A percentile compares a stretch with the other conserved stretches of the same genome.
Evolutionary conservation across 768 basidiomycete species (phyloP).

Genomic region (Phlebiopsis flavidoalba): DNA sequence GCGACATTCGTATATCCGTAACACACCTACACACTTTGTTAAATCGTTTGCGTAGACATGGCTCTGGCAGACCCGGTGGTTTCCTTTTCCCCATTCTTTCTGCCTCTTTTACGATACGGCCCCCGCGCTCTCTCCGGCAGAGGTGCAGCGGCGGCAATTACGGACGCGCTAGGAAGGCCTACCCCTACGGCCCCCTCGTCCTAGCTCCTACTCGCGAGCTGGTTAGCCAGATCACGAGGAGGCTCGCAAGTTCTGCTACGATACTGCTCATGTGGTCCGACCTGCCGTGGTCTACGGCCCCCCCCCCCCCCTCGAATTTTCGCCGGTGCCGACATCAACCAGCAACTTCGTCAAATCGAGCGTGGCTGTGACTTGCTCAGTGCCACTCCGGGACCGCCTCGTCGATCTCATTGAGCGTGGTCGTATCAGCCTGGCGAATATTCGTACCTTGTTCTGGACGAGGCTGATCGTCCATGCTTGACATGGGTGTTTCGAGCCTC

Average conservation of each 20-base stretch:
- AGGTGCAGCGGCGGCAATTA: conserved; percentile 43
- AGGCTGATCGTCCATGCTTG: conserved; percentile 99
- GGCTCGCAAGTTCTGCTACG: conserved; percentile 97
- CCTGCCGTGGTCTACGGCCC: conserved; percentile 99
- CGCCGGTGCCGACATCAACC: conserved; percentile 96
- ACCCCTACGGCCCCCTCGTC: conserved; percentile 90
- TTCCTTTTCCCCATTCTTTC: conserved; percentile 99
- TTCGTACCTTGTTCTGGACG: conserved; percentile 98
- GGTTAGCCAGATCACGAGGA: conserved; percentile 99
- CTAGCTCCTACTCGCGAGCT: conserved; percentile 98
- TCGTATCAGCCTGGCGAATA: conserved; percentile 91
- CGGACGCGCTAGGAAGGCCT: conserved; percentile 79
- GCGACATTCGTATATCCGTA: conserved; percentile 17
- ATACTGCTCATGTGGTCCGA: conserved; percentile 84
- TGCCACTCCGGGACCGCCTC: conserved; percentile 96
- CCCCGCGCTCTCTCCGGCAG: conserved; percentile 67
- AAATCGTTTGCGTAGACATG: conserved; percentile 58
- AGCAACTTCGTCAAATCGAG: conserved; percentile 90
- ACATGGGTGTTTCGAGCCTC: conserved; percentile 99
- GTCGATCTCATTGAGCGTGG: conserved; percentile 99
- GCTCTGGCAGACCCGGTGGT: conserved; percentile 98
- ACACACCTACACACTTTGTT: conserved; percentile 14
- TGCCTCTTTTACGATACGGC: conserved; percentile 79
- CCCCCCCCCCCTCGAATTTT: too few relatives aligned
- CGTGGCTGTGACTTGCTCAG: conserved; percentile 96